These are phyloP conservation scores for Tolypocladium inflatum DNA, from an alignment of 2,329 filamentous ascomycete species.

Conservation along the genomic window DNA sequence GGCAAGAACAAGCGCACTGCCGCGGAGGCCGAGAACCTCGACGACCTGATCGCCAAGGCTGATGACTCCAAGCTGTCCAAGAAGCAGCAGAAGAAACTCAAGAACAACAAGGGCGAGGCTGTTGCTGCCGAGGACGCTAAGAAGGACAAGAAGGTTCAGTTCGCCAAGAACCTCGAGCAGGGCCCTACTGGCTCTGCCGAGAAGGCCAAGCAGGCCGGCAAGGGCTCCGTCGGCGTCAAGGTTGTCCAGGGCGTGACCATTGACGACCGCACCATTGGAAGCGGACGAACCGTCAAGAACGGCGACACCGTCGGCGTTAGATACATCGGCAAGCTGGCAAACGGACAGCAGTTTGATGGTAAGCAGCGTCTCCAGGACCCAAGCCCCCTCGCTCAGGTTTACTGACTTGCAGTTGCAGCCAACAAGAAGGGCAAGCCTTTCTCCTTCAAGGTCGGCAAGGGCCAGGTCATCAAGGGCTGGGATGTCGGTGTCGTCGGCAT, in stretches of 20 bases:
- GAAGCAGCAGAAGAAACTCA: constrained; percentile 96
- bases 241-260: constrained; percentile 81
- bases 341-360: constrained; percentile 94
- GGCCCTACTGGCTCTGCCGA: constrained; percentile 69
- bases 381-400: neutral
- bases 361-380: constrained; percentile 28
- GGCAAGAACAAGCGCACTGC: constrained; percentile 94
- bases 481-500: constrained; percentile 91
- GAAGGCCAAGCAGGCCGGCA: constrained; percentile 27
- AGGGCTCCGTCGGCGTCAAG: constrained; percentile 58
- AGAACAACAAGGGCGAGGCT: constrained; percentile 95
- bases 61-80: constrained; percentile 76
- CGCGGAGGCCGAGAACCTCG: constrained; percentile 63
- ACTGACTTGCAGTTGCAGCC: constrained; percentile 37
- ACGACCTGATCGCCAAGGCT: constrained; percentile 74
- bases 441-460: constrained; percentile 85
- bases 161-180: constrained; percentile 97
- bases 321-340: constrained; percentile 94
- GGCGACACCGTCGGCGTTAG: constrained; percentile 88
- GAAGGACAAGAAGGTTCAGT: constrained; percentile 90
- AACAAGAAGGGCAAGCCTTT: constrained; percentile 99
- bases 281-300: constrained; percentile 76
- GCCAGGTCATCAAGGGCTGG: constrained; percentile 98
- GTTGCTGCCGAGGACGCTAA: constrained; percentile 50
- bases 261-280: constrained; percentile 90